Evolutionary conservation across 768 basidiomycete genomes (phyloP).

Genomic region (Boletus speciosus): DNA sequence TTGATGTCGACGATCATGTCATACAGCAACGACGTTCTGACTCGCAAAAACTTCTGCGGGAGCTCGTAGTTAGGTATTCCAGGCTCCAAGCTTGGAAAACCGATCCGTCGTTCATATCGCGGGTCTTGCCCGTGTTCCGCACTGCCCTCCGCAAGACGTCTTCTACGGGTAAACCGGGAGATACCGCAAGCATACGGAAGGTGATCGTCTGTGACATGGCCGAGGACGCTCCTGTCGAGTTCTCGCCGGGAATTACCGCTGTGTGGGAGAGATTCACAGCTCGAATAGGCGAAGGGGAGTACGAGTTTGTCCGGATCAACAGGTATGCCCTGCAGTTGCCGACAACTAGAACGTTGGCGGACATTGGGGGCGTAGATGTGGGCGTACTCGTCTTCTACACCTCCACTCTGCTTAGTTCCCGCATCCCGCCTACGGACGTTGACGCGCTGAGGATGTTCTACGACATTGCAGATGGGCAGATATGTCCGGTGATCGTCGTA

Average conservation of each 20-base stretch:
- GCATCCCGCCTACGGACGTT: background rate
- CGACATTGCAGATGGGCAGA: background rate
- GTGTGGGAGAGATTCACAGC: background rate
- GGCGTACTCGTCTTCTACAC: background rate
- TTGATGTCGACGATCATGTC: background rate
- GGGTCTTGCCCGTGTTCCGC: background rate
- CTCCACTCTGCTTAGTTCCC: background rate
- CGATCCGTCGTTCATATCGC: background rate
- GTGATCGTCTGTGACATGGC: background rate
- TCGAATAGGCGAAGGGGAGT: background rate
- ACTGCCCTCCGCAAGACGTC: background rate
- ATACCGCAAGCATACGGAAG: background rate
- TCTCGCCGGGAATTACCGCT: background rate
- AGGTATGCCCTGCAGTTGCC: background rate
- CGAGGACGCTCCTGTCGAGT: background rate
- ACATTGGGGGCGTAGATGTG: background rate
- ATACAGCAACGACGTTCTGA: background rate
- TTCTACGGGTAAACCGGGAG: background rate
- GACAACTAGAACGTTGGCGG: background rate
- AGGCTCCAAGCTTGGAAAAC: background rate
- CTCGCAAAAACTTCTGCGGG: background rate
- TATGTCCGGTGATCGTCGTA: background rate
- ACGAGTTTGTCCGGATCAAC: background rate
- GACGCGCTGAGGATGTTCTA: background rate
- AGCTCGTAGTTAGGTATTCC: background rate